Evolutionary conservation across 1,139 yeast species (phyloP).

Genomic region (Hanseniaspora sp.): DNA sequence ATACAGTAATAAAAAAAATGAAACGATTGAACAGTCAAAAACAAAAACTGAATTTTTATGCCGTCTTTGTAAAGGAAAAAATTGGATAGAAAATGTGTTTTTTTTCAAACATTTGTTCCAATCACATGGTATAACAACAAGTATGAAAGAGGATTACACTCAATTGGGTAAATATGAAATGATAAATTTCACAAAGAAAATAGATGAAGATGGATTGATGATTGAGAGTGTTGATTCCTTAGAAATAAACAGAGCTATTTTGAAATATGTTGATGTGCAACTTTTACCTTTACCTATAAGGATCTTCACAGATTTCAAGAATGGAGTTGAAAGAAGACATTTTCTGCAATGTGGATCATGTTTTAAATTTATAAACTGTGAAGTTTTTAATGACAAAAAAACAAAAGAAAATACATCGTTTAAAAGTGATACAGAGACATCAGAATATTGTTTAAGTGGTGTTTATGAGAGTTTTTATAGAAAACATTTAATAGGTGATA

Average conservation of each 20-base stretch:
- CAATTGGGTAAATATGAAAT: neutral
- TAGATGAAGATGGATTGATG: neutral
- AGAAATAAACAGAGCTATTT: slow-evolving; percentile 1
- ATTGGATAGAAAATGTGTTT: slow-evolving; percentile 19
- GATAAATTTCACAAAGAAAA: neutral
- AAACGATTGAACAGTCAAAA: neutral
- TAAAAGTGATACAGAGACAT: no score
- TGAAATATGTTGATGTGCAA: neutral
- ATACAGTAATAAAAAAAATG: slow-evolving; percentile 13
- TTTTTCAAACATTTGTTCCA: slow-evolving; percentile 21
- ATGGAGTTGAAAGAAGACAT: neutral
- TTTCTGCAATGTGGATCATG: slow-evolving; percentile 6
- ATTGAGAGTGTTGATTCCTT: neutral
- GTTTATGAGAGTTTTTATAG: neutral
- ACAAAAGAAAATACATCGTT: neutral
- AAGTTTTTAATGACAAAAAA: neutral
- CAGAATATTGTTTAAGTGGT: neutral
- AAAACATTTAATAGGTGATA: neutral
- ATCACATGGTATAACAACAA: slow-evolving; percentile 22
- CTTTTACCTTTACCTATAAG: slow-evolving; percentile 9
- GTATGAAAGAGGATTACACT: neutral
- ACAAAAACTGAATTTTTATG: slow-evolving; percentile 17
- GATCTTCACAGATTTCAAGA: slow-evolving; percentile 5
- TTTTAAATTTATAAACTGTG: neutral
- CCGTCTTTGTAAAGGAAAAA: slow-evolving; percentile 21